These are phyloP conservation scores for Chlamydomonas schloesseri DNA, from an alignment of 139 green algal species.

Conservation along the genomic window DNA sequence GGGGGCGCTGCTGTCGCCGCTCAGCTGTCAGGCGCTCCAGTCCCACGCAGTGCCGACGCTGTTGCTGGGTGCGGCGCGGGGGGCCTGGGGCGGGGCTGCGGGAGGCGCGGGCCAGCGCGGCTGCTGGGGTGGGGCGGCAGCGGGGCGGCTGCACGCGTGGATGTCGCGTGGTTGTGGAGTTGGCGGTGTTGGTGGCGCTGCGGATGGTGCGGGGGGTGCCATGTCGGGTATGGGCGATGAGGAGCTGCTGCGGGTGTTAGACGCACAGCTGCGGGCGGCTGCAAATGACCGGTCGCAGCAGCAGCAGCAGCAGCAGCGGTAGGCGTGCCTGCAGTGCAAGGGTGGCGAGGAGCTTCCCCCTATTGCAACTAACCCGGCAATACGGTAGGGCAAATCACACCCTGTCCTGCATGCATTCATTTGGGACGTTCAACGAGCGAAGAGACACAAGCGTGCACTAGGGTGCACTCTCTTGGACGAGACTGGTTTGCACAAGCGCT, in stretches of 20 bases:
- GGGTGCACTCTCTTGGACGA: too few species aligned
- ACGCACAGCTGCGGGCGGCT: neutral
- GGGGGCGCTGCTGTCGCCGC: neutral
- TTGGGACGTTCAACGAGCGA: too few species aligned
- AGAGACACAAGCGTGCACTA: too few species aligned
- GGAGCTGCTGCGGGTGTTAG: neutral
- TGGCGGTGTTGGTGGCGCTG: neutral
- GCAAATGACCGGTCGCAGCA: too few species aligned
- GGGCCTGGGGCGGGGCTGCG: neutral
- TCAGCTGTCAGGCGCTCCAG: neutral
- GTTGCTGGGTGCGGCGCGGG: neutral
- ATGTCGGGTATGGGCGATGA: conserved; percentile 6
- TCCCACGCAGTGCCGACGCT: neutral
- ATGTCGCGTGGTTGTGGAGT: neutral
- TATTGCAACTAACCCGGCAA: too few species aligned
- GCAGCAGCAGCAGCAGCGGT: too few species aligned
- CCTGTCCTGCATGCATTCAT: too few species aligned
- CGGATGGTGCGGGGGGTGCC: neutral
- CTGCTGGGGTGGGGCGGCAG: too few species aligned
- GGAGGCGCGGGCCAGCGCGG: neutral
- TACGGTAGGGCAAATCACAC: too few species aligned
- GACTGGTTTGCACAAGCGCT: too few species aligned
- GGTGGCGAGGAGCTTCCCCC: too few species aligned
- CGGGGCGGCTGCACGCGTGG: neutral
- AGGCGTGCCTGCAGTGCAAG: too few species aligned